These are phyloP conservation scores for Russula foetens DNA, from an alignment of 768 basidiomycete species.

Conservation along the genomic window DNA sequence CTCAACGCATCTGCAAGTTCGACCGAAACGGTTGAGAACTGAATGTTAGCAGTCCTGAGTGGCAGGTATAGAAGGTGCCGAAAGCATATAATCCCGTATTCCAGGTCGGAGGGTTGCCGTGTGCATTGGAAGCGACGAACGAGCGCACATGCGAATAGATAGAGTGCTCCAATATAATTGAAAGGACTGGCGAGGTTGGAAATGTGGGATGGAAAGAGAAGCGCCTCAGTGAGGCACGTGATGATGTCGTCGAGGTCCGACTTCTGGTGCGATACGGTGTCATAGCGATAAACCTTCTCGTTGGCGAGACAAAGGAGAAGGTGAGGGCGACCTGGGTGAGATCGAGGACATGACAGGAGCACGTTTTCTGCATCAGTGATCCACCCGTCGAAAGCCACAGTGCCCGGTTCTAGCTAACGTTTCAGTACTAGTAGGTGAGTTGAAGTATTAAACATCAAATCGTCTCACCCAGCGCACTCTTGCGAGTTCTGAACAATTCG, in stretches of 20 bases:
- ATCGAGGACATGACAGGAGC: not conserved
- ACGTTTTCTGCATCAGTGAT: not conserved
- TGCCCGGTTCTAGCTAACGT: not conserved
- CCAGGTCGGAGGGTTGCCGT: not conserved
- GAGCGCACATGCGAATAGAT: not conserved
- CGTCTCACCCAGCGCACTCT: not conserved
- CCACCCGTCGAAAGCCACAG: not conserved
- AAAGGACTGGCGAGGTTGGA: not conserved
- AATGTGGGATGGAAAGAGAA: not conserved
- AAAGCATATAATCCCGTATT: not conserved
- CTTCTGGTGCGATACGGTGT: not conserved
- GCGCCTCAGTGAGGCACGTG: not conserved
- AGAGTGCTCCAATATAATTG: not conserved
- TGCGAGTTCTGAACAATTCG: not conserved
- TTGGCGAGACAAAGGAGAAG: not conserved
- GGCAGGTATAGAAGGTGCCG: not conserved
- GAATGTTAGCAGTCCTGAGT: not conserved
- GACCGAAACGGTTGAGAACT: not conserved
- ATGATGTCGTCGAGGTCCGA: not conserved
- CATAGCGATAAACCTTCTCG: not conserved
- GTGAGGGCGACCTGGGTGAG: not conserved
- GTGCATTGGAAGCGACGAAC: not conserved
- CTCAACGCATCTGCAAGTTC: not conserved
- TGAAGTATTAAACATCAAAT: not conserved
- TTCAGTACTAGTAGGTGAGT: not conserved